Percentiles rank a stretch among this genome's conserved stretches.
These are phyloP conservation scores for Papiliotrema fonsecae DNA, from an alignment of 1,284 basidiomycete genomes.

Conservation along the genomic window DNA sequence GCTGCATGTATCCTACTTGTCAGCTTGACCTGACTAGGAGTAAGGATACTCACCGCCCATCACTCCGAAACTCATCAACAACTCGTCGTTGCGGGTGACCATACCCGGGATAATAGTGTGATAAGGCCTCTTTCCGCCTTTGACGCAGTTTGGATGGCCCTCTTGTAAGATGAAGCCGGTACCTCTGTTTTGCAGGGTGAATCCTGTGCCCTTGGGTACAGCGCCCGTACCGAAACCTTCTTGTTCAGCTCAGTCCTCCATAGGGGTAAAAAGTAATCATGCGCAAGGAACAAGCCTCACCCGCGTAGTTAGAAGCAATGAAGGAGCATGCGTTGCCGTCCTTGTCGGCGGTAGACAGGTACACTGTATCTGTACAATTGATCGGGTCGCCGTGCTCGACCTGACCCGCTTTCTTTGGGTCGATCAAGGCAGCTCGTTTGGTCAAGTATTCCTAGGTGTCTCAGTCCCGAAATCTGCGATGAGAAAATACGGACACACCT, in stretches of 20 bases:
- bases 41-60: constrained; percentile 60
- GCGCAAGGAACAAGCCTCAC: constrained; percentile 44
- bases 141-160: constrained; percentile 74
- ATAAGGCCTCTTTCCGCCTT: constrained; percentile 83
- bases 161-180: constrained; percentile 73
- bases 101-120: constrained; percentile 91
- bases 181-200: constrained; percentile 92
- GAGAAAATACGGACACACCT: constrained; percentile 51
- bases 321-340: constrained; percentile 93
- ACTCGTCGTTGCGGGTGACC: constrained; percentile 71
- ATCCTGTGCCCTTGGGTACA: constrained; percentile 86
- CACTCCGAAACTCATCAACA: constrained; percentile 84
- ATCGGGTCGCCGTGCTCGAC: constrained; percentile 57
- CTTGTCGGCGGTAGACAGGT: constrained; percentile 80
- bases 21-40: constrained; percentile 9
- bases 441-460: constrained; percentile 69
- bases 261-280: neutral
- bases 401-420: constrained; percentile 61
- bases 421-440: constrained; percentile 71
- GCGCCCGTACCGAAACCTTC: constrained; percentile 59
- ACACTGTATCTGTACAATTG: constrained; percentile 83
- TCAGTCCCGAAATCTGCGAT: neutral
- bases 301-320: constrained; percentile 81
- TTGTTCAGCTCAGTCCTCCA: constrained; percentile 12
- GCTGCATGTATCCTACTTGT: constrained; percentile 78